These are phyloP conservation scores for Globisporangium abappressorium DNA, from an alignment of 352 stramenopile genomes.

Conservation along the genomic window DNA sequence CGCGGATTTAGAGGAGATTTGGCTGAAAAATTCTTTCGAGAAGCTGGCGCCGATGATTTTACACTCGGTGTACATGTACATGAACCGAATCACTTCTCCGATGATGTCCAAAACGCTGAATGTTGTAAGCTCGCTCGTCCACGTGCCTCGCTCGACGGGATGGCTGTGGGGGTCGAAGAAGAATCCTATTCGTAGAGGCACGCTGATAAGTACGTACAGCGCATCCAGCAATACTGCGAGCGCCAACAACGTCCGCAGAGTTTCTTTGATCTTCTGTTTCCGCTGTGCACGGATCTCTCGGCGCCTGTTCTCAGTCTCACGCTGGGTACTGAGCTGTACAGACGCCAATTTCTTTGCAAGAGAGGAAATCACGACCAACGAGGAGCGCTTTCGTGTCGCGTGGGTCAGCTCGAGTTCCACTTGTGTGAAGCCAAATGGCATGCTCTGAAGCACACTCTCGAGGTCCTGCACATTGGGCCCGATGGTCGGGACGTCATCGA, in stretches of 20 bases:
- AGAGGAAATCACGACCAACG: background rate
- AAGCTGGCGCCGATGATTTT: slow-evolving; percentile 7
- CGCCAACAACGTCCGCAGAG: slow-evolving; percentile 1
- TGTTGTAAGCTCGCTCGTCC: slow-evolving; percentile 23
- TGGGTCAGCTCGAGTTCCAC: slow-evolving; percentile 6
- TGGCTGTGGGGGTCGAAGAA: slow-evolving; percentile 36
- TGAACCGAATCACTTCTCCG: slow-evolving; percentile 24
- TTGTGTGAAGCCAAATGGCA: slow-evolving; percentile 18
- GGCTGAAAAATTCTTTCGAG: background rate
- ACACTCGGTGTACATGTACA: slow-evolving; percentile 12
- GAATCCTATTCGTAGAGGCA: slow-evolving; percentile 41
- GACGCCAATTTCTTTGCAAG: slow-evolving; percentile 8
- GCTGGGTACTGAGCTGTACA: slow-evolving; percentile 4
- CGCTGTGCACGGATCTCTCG: slow-evolving; percentile 3
- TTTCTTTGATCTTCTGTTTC: background rate
- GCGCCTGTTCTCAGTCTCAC: slow-evolving; percentile 1
- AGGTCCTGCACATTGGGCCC: slow-evolving; percentile 11
- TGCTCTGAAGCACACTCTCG: slow-evolving; percentile 5
- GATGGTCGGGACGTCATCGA: slow-evolving; percentile 5
- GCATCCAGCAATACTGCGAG: slow-evolving; percentile 32
- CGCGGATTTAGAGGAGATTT: background rate
- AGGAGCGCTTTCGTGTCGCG: slow-evolving; percentile 12
- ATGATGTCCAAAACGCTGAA: slow-evolving; percentile 31
- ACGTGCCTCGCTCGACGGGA: slow-evolving; percentile 11
- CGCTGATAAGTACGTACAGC: slow-evolving; percentile 35